phyloP scores from a whole-genome alignment of 768 basidiomycete species.

The Zangia roseola region DNA sequence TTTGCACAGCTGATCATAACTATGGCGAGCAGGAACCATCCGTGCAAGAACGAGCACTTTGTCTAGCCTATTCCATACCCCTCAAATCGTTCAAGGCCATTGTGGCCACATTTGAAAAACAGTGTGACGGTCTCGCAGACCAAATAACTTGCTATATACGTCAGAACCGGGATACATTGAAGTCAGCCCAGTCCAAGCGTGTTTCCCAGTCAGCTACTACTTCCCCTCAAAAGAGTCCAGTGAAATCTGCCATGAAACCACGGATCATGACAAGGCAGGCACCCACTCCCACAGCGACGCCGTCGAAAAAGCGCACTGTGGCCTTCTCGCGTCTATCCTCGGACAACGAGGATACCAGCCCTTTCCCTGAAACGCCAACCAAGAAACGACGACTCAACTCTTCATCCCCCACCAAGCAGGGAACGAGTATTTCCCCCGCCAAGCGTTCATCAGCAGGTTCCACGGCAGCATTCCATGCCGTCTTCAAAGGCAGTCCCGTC shows the following conservation, averaged over 20 bases:
- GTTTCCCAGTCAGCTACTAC: neutral
- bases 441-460: constrained; percentile 1
- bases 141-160: constrained; percentile 19
- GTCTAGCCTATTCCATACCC: constrained; percentile 15
- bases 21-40: constrained; percentile 17
- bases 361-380: constrained; percentile 41
- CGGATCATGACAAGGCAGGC: neutral
- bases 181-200: neutral
- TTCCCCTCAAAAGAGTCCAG: constrained; percentile 20
- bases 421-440: constrained; percentile 10
- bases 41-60: constrained; percentile 20
- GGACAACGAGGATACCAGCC: constrained; percentile 27
- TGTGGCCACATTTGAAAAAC: constrained; percentile 20
- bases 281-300: constrained; percentile 9
- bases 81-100: constrained; percentile 20
- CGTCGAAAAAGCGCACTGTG: constrained; percentile 34
- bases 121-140: constrained; percentile 25
- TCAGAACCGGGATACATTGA: neutral
- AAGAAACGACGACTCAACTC: constrained; percentile 39
- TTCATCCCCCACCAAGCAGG: constrained; percentile 11
- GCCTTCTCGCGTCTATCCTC: constrained; percentile 11
- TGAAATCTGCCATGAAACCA: constrained; percentile 19
- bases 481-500: constrained; percentile 9
- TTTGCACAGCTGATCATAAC: neutral
- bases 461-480: constrained; percentile 19